These are phyloP conservation scores for Penicillium goetzii DNA, from an alignment of 495 filamentous ascomycete species.

Conservation along the genomic window DNA sequence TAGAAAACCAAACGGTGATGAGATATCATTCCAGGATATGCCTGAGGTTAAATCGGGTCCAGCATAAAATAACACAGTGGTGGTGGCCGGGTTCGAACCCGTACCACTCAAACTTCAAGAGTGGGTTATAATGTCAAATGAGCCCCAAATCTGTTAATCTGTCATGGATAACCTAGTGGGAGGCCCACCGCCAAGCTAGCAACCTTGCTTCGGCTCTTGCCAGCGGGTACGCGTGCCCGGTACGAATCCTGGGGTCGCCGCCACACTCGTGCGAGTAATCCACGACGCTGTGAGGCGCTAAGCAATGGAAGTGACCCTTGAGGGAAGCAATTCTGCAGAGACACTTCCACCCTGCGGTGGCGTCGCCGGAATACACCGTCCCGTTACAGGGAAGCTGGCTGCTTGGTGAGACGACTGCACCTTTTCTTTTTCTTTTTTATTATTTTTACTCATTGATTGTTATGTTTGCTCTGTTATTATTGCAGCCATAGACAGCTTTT, in stretches of 20 bases:
- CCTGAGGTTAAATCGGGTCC: neutral
- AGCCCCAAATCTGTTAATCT: conserved; percentile 30
- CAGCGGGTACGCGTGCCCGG: conserved; percentile 59
- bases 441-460: neutral
- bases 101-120: neutral
- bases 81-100: neutral
- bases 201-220: conserved; percentile 47
- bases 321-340: conserved; percentile 71
- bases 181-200: conserved; percentile 46
- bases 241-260: conserved; percentile 63
- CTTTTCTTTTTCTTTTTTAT: conserved; percentile 19
- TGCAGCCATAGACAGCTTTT: too few relatives aligned
- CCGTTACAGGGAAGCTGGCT: conserved; percentile 48
- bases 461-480: too few relatives aligned
- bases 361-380: conserved; percentile 61
- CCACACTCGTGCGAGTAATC: conserved; percentile 64
- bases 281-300: conserved; percentile 59
- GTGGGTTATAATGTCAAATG: neutral
- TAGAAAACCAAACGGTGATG: neutral
- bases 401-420: conserved; percentile 45
- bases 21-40: neutral
- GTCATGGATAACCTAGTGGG: conserved; percentile 54
- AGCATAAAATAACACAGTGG: neutral
- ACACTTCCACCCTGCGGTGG: conserved; percentile 61
- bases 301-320: conserved; percentile 65